A percentile compares a stretch with the other conserved stretches of the same genome.
phyloP scores from a whole-genome alignment of 805 yeast genomes.

The Lachancea nothofagi region DNA sequence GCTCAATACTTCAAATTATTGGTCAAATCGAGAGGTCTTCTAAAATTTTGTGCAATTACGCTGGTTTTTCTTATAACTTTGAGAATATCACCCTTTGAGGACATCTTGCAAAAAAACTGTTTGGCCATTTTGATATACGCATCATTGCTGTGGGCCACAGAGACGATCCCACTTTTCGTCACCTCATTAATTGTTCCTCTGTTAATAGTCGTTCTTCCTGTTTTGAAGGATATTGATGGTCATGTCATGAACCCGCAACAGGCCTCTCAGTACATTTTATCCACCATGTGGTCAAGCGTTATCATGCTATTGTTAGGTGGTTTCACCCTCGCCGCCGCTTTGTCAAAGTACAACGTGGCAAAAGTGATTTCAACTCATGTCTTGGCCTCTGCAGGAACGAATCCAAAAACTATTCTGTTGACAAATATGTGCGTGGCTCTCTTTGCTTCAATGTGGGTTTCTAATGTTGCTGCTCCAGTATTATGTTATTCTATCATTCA shows the following conservation, averaged over 20 bases:
- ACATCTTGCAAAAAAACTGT: constrained; percentile 66
- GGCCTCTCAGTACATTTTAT: constrained; percentile 64
- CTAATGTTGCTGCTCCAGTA: constrained; percentile 97
- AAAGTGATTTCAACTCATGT: constrained; percentile 78
- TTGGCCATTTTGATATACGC: constrained; percentile 77
- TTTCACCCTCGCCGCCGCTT: constrained; percentile 89
- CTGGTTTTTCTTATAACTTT: constrained; percentile 42
- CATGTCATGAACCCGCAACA: constrained; percentile 54
- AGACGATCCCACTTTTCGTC: constrained; percentile 83
- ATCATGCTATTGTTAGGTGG: constrained; percentile 89
- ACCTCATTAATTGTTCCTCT: constrained; percentile 83
- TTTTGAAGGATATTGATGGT: constrained; percentile 51
- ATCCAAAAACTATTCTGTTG: constrained; percentile 69
- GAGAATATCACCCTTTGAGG: constrained; percentile 51
- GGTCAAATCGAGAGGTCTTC: constrained; percentile 29
- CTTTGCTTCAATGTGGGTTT: constrained; percentile 89
- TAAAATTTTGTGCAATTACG: constrained; percentile 46
- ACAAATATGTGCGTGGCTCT: constrained; percentile 83
- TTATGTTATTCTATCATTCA: constrained; percentile 86
- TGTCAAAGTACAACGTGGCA: constrained; percentile 87
- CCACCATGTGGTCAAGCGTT: constrained; percentile 93
- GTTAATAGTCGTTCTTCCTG: constrained; percentile 65
- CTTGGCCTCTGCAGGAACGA: constrained; percentile 76
- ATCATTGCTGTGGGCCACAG: constrained; percentile 92
- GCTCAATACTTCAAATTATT: constrained; percentile 13